These are phyloP conservation scores for Penicillium herquei DNA, from an alignment of 495 filamentous ascomycete genomes.

Conservation along the genomic window DNA sequence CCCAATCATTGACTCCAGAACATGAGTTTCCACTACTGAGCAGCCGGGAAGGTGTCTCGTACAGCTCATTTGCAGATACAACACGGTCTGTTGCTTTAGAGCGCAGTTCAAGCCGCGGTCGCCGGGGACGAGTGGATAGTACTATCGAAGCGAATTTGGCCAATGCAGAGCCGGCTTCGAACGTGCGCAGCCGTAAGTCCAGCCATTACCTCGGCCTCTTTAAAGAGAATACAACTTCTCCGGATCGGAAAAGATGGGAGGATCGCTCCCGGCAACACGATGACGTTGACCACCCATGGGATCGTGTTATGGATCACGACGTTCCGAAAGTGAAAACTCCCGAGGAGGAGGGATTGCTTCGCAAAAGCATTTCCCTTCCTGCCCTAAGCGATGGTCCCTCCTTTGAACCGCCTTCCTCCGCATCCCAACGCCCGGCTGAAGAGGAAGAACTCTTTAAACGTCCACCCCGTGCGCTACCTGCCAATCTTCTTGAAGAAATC, in stretches of 20 bases:
- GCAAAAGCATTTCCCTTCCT: conserved; percentile 36
- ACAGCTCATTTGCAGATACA: conserved; percentile 18
- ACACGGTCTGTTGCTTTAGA: conserved; percentile 22
- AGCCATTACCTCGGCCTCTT: conserved; percentile 91
- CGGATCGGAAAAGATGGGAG: conserved; percentile 47
- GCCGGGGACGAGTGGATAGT: conserved; percentile 64
- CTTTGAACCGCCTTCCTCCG: conserved; percentile 16
- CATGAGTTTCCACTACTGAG: conserved; percentile 17
- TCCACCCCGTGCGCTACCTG: conserved; percentile 35
- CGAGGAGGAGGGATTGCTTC: conserved; percentile 22
- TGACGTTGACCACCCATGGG: conserved; percentile 18
- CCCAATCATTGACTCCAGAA: conserved; percentile 22
- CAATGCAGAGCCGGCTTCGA: conserved; percentile 67
- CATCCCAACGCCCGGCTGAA: conserved; percentile 7
- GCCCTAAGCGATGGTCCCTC: conserved; percentile 27
- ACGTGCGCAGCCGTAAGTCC: conserved; percentile 86
- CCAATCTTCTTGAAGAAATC: conserved; percentile 61
- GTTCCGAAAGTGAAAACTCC: neutral
- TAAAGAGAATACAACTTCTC: conserved; percentile 73
- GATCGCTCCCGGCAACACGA: conserved; percentile 32
- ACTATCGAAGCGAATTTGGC: conserved; percentile 79
- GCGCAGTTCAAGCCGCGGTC: conserved; percentile 43
- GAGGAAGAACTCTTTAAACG: conserved; percentile 29
- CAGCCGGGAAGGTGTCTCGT: conserved; percentile 18
- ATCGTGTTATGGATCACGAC: conserved; percentile 13